phyloP scores from a whole-genome alignment of 1,139 yeast genomes.

The Lodderomyces beijingensis region DNA sequence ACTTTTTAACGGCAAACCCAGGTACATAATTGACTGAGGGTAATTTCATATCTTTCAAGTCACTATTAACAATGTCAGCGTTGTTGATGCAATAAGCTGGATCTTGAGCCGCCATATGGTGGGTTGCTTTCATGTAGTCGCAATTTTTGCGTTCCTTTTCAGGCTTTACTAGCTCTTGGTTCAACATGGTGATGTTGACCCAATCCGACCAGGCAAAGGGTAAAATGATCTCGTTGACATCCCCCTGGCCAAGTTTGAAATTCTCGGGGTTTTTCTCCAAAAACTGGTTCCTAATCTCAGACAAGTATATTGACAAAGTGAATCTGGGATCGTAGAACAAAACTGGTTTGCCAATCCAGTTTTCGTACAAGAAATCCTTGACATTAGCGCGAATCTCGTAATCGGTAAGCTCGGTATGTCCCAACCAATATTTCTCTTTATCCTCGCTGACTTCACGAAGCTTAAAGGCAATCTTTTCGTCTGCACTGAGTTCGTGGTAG shows the following conservation, averaged over 20 bases:
- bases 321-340: constrained; percentile 40
- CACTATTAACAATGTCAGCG: constrained; percentile 21
- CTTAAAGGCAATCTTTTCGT: constrained; percentile 16
- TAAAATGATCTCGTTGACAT: constrained; percentile 8
- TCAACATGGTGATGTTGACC: constrained; percentile 27
- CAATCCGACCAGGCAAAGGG: constrained; percentile 35
- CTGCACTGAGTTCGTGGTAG: constrained; percentile 15
- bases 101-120: constrained; percentile 17
- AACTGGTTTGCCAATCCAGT: constrained; percentile 15
- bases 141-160: constrained; percentile 20
- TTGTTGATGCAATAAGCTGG: constrained; percentile 23
- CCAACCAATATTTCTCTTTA: constrained; percentile 24
- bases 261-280: constrained; percentile 7
- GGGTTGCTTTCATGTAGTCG: constrained; percentile 20
- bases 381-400: constrained; percentile 19
- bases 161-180: constrained; percentile 31
- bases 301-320: constrained; percentile 40
- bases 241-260: not conserved
- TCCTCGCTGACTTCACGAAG: constrained; percentile 13
- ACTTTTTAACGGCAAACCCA: constrained; percentile 39
- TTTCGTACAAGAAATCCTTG: constrained; percentile 17
- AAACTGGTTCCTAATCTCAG: constrained; percentile 20
- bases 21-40: constrained; percentile 21
- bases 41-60: constrained; percentile 19
- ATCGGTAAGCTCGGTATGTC: constrained; percentile 25